These are phyloP conservation scores for Populus hybrid DNA, from an alignment of 441 rosid genomes.

Conservation along the genomic window DNA sequence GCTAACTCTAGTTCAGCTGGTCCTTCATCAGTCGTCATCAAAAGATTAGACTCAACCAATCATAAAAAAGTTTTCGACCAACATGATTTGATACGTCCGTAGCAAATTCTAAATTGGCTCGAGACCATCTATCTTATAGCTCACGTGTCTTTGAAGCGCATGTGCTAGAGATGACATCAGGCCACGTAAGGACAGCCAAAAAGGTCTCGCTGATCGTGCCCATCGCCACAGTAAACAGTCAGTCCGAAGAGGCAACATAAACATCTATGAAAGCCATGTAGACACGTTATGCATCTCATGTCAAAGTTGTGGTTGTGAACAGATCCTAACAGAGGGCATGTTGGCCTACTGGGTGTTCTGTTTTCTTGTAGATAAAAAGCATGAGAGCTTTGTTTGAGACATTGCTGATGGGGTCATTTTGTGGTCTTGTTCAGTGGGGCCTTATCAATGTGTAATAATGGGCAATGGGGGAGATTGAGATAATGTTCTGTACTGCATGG, in stretches of 20 bases:
- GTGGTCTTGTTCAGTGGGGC: neutral
- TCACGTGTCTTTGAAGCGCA: neutral
- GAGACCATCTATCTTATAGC: too few species aligned
- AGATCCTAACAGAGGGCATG: conserved; percentile 11
- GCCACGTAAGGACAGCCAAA: neutral
- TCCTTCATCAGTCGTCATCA: neutral
- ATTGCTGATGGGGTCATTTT: neutral
- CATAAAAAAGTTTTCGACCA: neutral
- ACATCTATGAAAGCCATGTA: conserved; percentile 25
- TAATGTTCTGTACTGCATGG: neutral
- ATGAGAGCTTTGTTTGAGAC: neutral
- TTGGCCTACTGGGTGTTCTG: neutral
- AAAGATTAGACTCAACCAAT: neutral
- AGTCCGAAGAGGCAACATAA: neutral
- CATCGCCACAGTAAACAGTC: neutral
- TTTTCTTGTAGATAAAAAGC: neutral
- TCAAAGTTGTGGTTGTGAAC: conserved; percentile 41
- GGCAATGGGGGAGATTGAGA: neutral
- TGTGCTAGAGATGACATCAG: neutral
- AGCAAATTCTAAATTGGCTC: too few species aligned
- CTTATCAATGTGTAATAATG: conserved; percentile 7
- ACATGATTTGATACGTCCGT: too few species aligned
- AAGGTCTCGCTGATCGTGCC: conserved; percentile 1
- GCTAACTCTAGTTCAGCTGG: neutral
- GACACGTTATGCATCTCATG: conserved; percentile 26